These are phyloP conservation scores for Populus deltoides DNA, from an alignment of 345 rosid species.

Conservation along the genomic window DNA sequence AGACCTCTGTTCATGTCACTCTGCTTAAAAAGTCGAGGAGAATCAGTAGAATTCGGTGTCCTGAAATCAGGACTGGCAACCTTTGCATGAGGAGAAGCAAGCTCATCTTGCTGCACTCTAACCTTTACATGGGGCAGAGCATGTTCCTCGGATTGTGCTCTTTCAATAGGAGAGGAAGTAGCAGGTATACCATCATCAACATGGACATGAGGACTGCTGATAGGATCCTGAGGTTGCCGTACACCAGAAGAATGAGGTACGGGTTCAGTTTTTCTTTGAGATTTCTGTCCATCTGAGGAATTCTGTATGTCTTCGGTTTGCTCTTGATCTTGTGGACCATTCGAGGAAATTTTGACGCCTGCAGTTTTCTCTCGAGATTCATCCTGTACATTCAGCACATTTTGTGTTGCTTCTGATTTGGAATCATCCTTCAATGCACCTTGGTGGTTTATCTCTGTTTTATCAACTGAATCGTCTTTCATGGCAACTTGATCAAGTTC, in stretches of 20 bases:
- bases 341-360: neutral
- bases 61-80: neutral
- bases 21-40: neutral
- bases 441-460: slow-evolving; percentile 12
- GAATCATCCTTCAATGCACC: slow-evolving; percentile 14
- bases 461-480: slow-evolving; percentile 19
- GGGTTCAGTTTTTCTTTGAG: slow-evolving; percentile 1
- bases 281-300: neutral
- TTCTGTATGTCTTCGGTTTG: neutral
- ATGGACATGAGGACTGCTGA: slow-evolving; percentile 8
- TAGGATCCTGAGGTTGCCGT: slow-evolving; percentile 25
- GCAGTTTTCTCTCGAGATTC: neutral
- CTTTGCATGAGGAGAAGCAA: neutral
- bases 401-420: slow-evolving; percentile 13
- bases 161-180: slow-evolving; percentile 7
- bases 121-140: slow-evolving; percentile 33
- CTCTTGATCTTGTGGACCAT: neutral
- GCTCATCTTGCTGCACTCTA: slow-evolving; percentile 1
- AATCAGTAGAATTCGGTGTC: slow-evolving; percentile 4
- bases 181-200: slow-evolving; percentile 16
- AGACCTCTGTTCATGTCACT: slow-evolving; percentile 45
- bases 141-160: slow-evolving; percentile 23
- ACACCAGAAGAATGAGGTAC: neutral
- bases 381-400: neutral
- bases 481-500: slow-evolving; percentile 14